These are phyloP conservation scores for Neopestalotiopsis clavispora DNA, from an alignment of 2,329 filamentous ascomycete genomes.

Conservation along the genomic window DNA sequence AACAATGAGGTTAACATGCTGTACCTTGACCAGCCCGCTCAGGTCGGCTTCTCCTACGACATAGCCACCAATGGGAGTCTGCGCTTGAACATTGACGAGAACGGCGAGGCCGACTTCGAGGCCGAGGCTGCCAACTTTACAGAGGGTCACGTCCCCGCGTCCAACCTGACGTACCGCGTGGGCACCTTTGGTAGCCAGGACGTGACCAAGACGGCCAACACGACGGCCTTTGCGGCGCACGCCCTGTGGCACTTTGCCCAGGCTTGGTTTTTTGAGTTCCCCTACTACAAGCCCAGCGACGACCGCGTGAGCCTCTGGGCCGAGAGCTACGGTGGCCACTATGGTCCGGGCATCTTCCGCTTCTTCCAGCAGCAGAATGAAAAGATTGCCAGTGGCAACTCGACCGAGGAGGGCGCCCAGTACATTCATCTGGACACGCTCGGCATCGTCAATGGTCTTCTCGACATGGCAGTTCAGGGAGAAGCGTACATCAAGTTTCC, in stretches of 20 bases:
- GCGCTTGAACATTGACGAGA: conserved; percentile 40
- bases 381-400: conserved; percentile 37
- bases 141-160: conserved; percentile 36
- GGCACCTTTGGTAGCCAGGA: conserved; percentile 63
- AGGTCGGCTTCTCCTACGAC: conserved; percentile 68
- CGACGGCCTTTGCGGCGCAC: conserved; percentile 53
- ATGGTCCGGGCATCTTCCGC: conserved; percentile 35
- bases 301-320: conserved; percentile 51
- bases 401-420: conserved; percentile 31
- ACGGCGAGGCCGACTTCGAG: background rate
- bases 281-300: conserved; percentile 62
- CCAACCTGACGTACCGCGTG: conserved; percentile 42
- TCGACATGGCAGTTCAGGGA: conserved; percentile 51
- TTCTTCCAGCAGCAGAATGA: conserved; percentile 38
- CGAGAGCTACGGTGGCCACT: conserved; percentile 40
- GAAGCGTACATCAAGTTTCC: conserved; percentile 48
- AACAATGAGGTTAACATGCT: conserved; percentile 61
- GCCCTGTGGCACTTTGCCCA: conserved; percentile 68
- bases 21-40: conserved; percentile 60
- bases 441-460: conserved; percentile 62
- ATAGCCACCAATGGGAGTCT: conserved; percentile 59
- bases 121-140: conserved; percentile 38
- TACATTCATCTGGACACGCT: conserved; percentile 44
- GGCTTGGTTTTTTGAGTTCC: conserved; percentile 59
- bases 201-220: conserved; percentile 48